Base-by-base conservation (phyloP, 768 basidiomycete genomes). In the Hericium alpestre region DNA sequence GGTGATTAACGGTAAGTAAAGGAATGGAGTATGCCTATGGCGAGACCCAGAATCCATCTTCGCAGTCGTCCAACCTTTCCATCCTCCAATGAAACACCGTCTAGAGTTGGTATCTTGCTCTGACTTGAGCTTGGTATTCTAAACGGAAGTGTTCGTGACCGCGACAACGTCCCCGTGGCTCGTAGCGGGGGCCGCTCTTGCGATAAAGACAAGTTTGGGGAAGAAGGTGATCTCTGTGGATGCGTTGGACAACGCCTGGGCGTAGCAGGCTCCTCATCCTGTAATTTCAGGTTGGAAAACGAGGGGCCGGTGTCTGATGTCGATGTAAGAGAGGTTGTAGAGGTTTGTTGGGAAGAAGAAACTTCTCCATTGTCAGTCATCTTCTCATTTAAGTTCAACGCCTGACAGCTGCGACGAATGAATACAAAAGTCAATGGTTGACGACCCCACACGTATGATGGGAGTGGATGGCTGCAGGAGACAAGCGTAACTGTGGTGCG, bases 21-120 rank as follows among this genome's bases (percentile, higher is more conserved):
- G n/a, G 51, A 41, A 20, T 27, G 10, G 18, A n/a, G 58, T 76
- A 61, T 66, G 79, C 86, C 88, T 54, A 89, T 74, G 48, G 77
- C 81, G 51, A 90, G 75, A 15, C 83, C 76, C 56, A 86, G 67
- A 1, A 83, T 79, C 89, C 89, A 91, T 55, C 81, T 69, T 23
- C 77, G 74, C 66, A 91, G 74, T 54, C 72, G 79, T 27, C 63
- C 64, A 13, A 81, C 59, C 18, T 76, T 78, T 27, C 74, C 75
- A 2, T 68, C 63, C 18, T 81, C 73, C 40, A 87, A 74, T 5
- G 73, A 67, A 12, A 86, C 71, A 9, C 73, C 70, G 38, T 69
- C 63, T 9, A 71, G 54, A 18, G 65, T 57, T 46, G 38, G 59
- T 51, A 57, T 55, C 41, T 18, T 56, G 38, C 25, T 46, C 38